phyloP scores from a whole-genome alignment of 306 rosid species.

The Arachis hypogaea region DNA sequence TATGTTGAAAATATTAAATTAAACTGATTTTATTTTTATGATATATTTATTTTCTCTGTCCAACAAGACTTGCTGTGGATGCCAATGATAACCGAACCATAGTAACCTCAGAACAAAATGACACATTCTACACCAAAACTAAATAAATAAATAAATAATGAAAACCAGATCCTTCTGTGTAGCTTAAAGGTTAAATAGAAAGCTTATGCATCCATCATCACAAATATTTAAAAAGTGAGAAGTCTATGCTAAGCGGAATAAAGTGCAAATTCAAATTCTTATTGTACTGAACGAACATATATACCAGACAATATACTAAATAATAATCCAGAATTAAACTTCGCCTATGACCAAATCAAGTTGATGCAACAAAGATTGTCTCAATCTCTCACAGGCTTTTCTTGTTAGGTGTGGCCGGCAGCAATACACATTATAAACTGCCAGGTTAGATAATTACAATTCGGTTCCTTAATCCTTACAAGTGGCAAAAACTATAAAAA shows the following conservation, averaged over 20 bases:
- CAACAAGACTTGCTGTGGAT: neutral
- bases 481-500: conserved; percentile 18
- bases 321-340: neutral
- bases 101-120: neutral
- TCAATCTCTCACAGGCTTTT: neutral
- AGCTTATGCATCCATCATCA: neutral
- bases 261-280: neutral
- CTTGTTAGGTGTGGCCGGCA: conserved; percentile 41
- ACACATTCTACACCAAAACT: neutral
- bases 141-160: neutral
- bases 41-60: no score
- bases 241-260: neutral
- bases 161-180: neutral
- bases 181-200: conserved; percentile 7
- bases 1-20: no score
- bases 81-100: neutral
- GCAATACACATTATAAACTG: conserved; percentile 10
- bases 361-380: conserved; percentile 24
- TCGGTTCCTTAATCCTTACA: neutral
- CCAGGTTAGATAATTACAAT: conserved; percentile 21
- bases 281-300: conserved; percentile 1
- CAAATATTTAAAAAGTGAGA: neutral
- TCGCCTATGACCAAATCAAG: neutral
- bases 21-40: no score
- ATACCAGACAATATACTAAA: neutral